These are phyloP conservation scores for Vitis riparia DNA, from an alignment of 164 flowering plant species.

Conservation along the genomic window DNA sequence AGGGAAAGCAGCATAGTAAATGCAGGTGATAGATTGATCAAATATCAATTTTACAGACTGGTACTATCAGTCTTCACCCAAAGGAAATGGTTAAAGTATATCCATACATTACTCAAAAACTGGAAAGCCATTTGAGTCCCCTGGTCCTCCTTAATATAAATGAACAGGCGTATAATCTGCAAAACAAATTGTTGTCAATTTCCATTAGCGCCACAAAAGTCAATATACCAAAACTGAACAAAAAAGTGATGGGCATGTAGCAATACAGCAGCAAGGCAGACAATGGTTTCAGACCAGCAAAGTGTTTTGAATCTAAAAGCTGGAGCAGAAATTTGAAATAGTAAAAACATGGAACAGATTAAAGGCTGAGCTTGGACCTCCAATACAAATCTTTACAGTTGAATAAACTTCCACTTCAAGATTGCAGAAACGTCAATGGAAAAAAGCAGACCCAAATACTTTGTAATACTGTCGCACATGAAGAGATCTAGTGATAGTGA, in stretches of 20 bases:
- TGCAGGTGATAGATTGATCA: background rate
- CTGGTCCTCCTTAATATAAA: constrained; percentile 69
- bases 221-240: background rate
- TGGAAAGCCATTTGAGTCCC: constrained; percentile 73
- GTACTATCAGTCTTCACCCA: background rate
- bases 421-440: no score
- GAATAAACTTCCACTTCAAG: no score
- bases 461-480: no score
- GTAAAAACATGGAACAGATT: no score
- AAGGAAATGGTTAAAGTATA: background rate
- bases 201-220: constrained; percentile 8
- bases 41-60: background rate
- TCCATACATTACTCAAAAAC: constrained; percentile 80
- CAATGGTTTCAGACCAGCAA: no score
- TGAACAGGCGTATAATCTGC: constrained; percentile 88
- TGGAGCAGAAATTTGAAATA: no score
- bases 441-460: no score
- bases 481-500: no score
- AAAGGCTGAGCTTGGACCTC: no score
- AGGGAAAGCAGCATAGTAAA: background rate
- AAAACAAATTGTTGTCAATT: constrained; percentile 13
- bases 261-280: no score
- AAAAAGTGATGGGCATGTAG: background rate
- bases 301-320: no score
- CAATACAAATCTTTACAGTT: no score